Conservation (phyloP, 2,329 filamentous ascomycete species). For the Colletotrichum chlorophyti region DNA sequence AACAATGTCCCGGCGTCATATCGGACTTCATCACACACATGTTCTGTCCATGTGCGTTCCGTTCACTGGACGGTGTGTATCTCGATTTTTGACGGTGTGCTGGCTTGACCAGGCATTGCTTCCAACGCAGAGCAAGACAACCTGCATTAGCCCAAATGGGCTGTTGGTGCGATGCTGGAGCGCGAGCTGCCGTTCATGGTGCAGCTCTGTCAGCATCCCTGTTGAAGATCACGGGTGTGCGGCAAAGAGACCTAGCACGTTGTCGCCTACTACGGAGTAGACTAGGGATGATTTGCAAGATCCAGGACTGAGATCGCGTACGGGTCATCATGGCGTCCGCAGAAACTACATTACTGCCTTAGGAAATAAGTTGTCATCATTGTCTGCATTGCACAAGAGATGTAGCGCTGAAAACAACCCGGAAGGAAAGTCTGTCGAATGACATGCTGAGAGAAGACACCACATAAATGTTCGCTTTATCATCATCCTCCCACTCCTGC, state of each 20-base stretch:
- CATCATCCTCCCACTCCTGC: too few species aligned
- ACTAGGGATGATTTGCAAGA: conserved; percentile 2
- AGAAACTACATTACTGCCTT: not conserved
- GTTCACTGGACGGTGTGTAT: too few species aligned
- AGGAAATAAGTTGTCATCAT: not conserved
- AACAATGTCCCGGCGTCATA: not conserved
- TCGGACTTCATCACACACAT: too few species aligned
- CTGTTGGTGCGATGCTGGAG: conserved; percentile 8
- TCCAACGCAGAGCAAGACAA: conserved; percentile 9
- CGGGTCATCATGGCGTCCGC: conserved; percentile 1
- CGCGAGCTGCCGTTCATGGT: conserved; percentile 6
- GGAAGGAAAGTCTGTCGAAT: too few species aligned
- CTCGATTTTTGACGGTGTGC: too few species aligned
- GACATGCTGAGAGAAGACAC: too few species aligned
- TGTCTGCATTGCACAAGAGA: not conserved
- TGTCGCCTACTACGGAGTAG: not conserved
- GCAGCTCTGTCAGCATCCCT: conserved; percentile 13
- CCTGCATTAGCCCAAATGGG: conserved; percentile 20
- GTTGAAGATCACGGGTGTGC: conserved; percentile 22
- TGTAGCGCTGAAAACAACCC: not conserved
- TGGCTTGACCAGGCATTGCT: not conserved
- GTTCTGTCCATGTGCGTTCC: too few species aligned
- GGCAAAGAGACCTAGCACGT: not conserved
- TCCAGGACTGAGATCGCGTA: conserved; percentile 13
- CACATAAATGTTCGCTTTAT: too few species aligned